phyloP scores from a whole-genome alignment of 169 alveolate genomes.

The Cryptosporidium ubiquitum region DNA sequence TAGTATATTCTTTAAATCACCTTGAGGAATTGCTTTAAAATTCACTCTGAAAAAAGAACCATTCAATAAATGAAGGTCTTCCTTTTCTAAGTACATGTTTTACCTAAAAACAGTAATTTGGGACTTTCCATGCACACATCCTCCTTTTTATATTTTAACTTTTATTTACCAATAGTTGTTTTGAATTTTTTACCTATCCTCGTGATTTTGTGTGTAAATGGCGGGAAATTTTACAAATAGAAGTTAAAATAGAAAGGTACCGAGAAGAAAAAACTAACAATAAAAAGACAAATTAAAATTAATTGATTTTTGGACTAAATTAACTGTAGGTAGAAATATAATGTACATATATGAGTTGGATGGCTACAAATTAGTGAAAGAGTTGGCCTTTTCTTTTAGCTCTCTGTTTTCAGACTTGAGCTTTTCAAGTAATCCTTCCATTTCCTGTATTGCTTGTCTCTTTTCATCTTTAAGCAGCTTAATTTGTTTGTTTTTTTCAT shows the following conservation, averaged over 20 bases:
- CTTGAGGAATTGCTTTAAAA: constrained; percentile 16
- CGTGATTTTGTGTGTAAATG: not conserved
- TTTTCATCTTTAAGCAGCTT: constrained; percentile 53
- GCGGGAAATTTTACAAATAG: not conserved
- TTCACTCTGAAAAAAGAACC: constrained; percentile 64
- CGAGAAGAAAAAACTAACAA: not conserved
- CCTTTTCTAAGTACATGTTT: constrained; percentile 42
- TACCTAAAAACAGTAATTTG: not conserved
- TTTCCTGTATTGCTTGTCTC: constrained; percentile 29
- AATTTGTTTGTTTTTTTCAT: constrained; percentile 47
- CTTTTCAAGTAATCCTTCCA: constrained; percentile 47
- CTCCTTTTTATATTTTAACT: not conserved
- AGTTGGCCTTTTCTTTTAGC: not conserved
- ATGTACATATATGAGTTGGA: not conserved
- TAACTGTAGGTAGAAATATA: not conserved
- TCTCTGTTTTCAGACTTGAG: constrained; percentile 34
- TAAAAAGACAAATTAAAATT: not conserved
- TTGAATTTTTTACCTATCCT: not conserved
- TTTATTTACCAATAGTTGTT: not conserved
- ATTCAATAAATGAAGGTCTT: constrained; percentile 24
- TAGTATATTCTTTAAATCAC: constrained; percentile 9
- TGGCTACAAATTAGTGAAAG: not conserved
- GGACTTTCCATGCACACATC: not conserved
- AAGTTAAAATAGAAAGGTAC: not conserved
- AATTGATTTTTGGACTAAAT: not conserved